Base-by-base conservation (phyloP, 1,284 basidiomycete genomes). In the Rhodotorula sp. region DNA sequence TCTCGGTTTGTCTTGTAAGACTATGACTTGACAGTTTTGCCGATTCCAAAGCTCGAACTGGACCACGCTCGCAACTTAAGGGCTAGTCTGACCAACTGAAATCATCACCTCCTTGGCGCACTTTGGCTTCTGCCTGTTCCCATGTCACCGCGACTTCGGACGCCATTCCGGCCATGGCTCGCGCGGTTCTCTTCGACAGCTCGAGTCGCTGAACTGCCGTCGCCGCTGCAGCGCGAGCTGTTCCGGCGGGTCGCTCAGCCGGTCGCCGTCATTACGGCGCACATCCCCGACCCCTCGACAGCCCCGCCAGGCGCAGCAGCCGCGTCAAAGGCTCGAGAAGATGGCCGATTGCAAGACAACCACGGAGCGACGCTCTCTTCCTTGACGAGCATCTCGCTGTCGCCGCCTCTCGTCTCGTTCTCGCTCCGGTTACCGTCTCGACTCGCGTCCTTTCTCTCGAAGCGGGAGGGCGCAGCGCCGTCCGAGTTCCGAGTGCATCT, bases 321-420 rank as follows among this genome's bases (percentile, higher is more conserved):
- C 15, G 31, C 59, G 47, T 0, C 7, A 10, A 26, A 18, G 18
- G n/a, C 43, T 7, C 12, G 12, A 29, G 15, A 14, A 26, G 8
- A 56, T 8, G 12, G 26, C 15, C 29, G 26, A 29, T 31, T 6
- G 54, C 54, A n/a, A 16, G n/a, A 67, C 68, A 67, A 81, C 65
- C 93, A 96, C 81, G 93, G 93, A 73, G 92, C 92, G 56, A 96
- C 93, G 0, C 85, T 97, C 56, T 95, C 93, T 8, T 95, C 93
- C 0, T 92, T 96, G 80, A 89, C 91, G 39, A 93, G 92, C n/a
- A 88, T 96, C 77, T 88, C 93, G 1, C 87, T 97, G 83, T 87
- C 92, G 77, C 93, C 93, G 3, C 92, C 93, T 0, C 86, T 96
- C 70, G 87, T 97, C 74, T 87, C 92, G 0, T 96, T 96, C 81